These are phyloP conservation scores for Komagataella pseudopastoris DNA, from an alignment of 805 yeast species.

Conservation along the genomic window DNA sequence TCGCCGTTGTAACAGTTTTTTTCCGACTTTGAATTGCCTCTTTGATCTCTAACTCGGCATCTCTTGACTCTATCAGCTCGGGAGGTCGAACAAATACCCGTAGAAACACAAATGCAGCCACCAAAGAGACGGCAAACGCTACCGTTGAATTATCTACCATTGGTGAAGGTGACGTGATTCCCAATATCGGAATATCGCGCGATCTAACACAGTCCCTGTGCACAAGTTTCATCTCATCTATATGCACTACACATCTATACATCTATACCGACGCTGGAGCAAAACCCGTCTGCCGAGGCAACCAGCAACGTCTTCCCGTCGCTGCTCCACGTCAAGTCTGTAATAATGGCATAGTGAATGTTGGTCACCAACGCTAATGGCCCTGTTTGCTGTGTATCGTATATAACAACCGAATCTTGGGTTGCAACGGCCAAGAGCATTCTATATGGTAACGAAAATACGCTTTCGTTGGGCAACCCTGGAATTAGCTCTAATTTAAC, in stretches of 20 bases:
- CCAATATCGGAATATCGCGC: not conserved
- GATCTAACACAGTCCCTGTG: not conserved
- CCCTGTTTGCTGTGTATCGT: slow-evolving; percentile 57
- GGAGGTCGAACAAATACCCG: slow-evolving; percentile 55
- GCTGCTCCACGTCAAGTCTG: slow-evolving; percentile 76
- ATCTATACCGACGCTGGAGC: slow-evolving; percentile 52
- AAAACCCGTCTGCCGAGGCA: slow-evolving; percentile 88
- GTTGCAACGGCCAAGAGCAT: slow-evolving; percentile 91
- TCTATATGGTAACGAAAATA: slow-evolving; percentile 55
- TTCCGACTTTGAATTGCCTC: slow-evolving; percentile 3
- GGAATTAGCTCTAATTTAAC: slow-evolving; percentile 30
- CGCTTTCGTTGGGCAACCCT: slow-evolving; percentile 6
- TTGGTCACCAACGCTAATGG: slow-evolving; percentile 70
- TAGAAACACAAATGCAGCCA: slow-evolving; percentile 42
- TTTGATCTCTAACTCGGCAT: slow-evolving; percentile 1
- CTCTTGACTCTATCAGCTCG: slow-evolving; percentile 5
- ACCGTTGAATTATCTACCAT: slow-evolving; percentile 44
- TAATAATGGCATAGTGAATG: slow-evolving; percentile 77
- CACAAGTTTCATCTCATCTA: not conserved
- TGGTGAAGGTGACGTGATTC: not conserved
- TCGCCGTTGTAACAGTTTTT: slow-evolving; percentile 3
- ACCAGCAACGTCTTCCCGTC: slow-evolving; percentile 63
- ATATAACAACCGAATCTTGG: slow-evolving; percentile 68
- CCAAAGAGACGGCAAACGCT: slow-evolving; percentile 31
- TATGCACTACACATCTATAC: slow-evolving; percentile 10